Percentiles rank a stretch among this genome's conserved stretches.
Evolutionary conservation across 2,329 filamentous ascomycete genomes (phyloP).

Genomic region (Cercospora canescens): DNA sequence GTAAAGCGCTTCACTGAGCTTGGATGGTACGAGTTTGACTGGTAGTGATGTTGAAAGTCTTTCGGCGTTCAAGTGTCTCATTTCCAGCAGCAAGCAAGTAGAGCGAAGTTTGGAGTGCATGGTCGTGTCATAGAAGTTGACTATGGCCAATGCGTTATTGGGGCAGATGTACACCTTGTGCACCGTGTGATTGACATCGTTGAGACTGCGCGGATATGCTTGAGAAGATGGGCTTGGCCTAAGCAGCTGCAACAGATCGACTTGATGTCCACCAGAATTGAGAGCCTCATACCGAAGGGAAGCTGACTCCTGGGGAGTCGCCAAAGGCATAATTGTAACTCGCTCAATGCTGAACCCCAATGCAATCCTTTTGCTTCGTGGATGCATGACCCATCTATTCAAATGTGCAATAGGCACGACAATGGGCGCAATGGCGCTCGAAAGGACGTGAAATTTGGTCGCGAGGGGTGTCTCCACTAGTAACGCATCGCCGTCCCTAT

Average conservation of each 20-base stretch:
- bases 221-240: neutral
- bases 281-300: neutral
- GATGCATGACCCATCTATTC: neutral
- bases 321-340: neutral
- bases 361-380: neutral
- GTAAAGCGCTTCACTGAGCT: neutral
- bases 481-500: neutral
- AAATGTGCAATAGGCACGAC: neutral
- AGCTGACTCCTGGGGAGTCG: neutral
- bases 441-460: neutral
- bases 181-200: neutral
- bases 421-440: neutral
- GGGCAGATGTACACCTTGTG: neutral
- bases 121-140: neutral
- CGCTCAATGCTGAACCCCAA: neutral
- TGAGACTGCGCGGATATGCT: neutral
- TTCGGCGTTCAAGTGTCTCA: neutral
- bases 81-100: neutral
- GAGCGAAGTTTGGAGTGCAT: neutral
- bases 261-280: neutral
- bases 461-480: neutral
- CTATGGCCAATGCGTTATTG: neutral
- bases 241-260: neutral
- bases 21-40: neutral
- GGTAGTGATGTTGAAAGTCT: neutral